Percentiles rank a stretch among this genome's conserved stretches.
These are phyloP conservation scores for Sisymbrium altissimum DNA, from an alignment of 345 rosid genomes.

Conservation along the genomic window DNA sequence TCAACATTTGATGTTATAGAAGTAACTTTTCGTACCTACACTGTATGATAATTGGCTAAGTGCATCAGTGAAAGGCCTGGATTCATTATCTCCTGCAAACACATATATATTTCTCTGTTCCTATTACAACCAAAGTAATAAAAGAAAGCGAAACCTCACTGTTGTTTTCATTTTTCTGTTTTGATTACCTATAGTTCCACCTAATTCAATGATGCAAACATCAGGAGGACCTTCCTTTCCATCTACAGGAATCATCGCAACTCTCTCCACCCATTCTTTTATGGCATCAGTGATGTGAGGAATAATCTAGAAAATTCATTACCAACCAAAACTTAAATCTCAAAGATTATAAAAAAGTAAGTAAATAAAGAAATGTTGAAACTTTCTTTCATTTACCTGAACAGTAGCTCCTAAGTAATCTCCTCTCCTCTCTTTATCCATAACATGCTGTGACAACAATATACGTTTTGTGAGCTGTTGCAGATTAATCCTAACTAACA, in stretches of 20 bases:
- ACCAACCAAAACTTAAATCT: neutral
- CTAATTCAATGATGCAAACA: constrained; percentile 93
- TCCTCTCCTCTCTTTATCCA: constrained; percentile 74
- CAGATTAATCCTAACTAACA: neutral
- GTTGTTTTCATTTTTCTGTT: neutral
- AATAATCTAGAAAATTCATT: constrained; percentile 53
- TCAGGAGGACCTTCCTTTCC: constrained; percentile 82
- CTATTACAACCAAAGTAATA: neutral
- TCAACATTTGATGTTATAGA: neutral
- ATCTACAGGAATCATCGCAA: constrained; percentile 74
- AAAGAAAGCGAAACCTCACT: neutral
- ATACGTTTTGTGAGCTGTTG: neutral
- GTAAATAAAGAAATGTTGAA: neutral
- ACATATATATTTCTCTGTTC: constrained; percentile 1
- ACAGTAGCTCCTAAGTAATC: constrained; percentile 85
- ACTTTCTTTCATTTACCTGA: constrained; percentile 46
- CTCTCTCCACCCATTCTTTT: constrained; percentile 89
- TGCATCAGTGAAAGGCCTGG: constrained; percentile 86
- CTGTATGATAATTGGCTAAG: constrained; percentile 87
- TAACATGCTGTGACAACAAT: constrained; percentile 47
- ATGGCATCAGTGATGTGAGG: constrained; percentile 94
- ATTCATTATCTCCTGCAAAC: constrained; percentile 86
- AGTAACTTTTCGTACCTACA: constrained; percentile 53
- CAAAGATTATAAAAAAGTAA: neutral
- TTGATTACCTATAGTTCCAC: constrained; percentile 81